Base-by-base conservation (phyloP, 331 rosid species). In the Stylosanthes scabra region DNA sequence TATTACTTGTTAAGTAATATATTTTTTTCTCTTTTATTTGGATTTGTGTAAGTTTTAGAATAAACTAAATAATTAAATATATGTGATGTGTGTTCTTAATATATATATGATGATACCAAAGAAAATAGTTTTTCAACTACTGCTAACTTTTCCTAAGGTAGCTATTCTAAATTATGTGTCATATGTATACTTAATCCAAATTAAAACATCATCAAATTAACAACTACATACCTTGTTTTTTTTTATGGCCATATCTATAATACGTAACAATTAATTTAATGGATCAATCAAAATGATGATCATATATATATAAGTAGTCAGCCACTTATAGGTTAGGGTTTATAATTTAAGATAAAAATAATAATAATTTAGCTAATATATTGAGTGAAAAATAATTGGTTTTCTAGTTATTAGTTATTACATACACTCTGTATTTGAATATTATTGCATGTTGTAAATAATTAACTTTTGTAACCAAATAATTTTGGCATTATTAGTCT, bases 401-500 rank as follows among this genome's bases (percentile, higher is more conserved):
- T 20, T 20, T 20, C 25, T 20, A 20, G 25, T 20, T 20, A n/a
- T n/a, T n/a, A n/a, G n/a, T n/a, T n/a, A n/a, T n/a, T n/a, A n/a
- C n/a, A n/a, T n/a, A 20, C 37, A 31, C 5, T 31, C 0, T 20
- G 25, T 2, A 31, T 31, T 31, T 31, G 37, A 31, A 31, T 2
- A 31, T 2, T 31, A 31, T 31, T 31, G 37, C 37, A 31, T 5
- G 37, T 31, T 5, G 37, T 5, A 31, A 31, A 20, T 0, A 20
- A 20, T 20, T 10, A 45, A 45, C 3, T 46, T 46, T 46, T 3
- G 14, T 11, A 11, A 49, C 54, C 54, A 20, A 63, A 41, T 6
- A 54, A 41, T 9, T 40, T 39, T 63, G 70, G 57, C 16, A 0
- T 74, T 74, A 0, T 74, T 74, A n/a, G 31, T 10, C 55, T 20